Conservation (phyloP, 306 rosid genomes). For the Lablab purpureus region DNA sequence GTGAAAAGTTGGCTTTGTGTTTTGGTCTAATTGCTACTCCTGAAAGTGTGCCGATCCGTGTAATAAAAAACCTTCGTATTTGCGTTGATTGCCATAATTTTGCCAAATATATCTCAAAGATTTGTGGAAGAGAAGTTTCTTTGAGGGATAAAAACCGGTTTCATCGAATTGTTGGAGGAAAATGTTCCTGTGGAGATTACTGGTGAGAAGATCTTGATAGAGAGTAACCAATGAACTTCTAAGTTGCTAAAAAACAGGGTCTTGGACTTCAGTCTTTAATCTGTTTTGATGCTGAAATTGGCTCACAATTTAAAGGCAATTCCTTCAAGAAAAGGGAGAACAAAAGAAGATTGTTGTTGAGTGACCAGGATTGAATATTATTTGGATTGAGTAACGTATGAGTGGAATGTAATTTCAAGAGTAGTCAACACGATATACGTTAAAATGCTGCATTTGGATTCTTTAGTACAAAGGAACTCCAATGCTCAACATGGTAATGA, state of each 20-base stretch:
- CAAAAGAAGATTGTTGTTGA: not conserved
- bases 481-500: conserved; percentile 13
- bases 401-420: not conserved
- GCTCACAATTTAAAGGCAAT: conserved; percentile 5
- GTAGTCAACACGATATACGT: conserved; percentile 12
- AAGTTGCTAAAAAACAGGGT: conserved; percentile 14
- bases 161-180: conserved; percentile 78
- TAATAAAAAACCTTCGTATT: conserved; percentile 83
- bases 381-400: conserved; percentile 1
- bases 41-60: conserved; percentile 62
- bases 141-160: conserved; percentile 82
- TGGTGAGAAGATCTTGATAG: conserved; percentile 61
- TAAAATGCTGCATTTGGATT: conserved; percentile 16
- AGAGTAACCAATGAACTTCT: not conserved
- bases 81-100: conserved; percentile 96
- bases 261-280: not conserved
- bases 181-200: conserved; percentile 85
- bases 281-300: conserved; percentile 3
- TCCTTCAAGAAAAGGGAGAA: not conserved
- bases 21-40: conserved; percentile 74
- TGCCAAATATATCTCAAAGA: conserved; percentile 72
- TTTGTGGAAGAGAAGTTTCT: conserved; percentile 68
- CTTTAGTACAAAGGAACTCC: not conserved
- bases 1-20: conserved; percentile 84
- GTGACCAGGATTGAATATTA: conserved; percentile 6